These are phyloP conservation scores for Cladosporium velox DNA, from an alignment of 2,329 filamentous ascomycete species.

Conservation along the genomic window DNA sequence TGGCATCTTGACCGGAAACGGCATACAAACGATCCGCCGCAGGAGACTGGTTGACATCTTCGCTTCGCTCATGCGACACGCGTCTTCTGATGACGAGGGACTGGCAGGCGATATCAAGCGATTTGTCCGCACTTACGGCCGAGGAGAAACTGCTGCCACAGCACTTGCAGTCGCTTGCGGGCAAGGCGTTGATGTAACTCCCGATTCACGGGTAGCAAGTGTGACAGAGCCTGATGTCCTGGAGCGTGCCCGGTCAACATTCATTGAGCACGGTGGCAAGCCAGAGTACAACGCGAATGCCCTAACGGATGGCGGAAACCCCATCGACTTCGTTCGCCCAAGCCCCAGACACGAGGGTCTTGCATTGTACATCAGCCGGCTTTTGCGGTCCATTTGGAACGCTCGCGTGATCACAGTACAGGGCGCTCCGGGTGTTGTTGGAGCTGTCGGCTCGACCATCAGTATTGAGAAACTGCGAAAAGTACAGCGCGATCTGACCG, in stretches of 20 bases:
- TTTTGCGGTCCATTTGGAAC: constrained; percentile 90
- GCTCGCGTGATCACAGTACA: constrained; percentile 66
- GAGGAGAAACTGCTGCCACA: constrained; percentile 84
- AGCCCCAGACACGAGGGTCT: constrained; percentile 89
- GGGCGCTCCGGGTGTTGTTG: constrained; percentile 58
- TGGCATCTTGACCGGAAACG: constrained; percentile 86
- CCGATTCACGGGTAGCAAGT: constrained; percentile 67
- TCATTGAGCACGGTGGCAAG: constrained; percentile 90
- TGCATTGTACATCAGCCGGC: constrained; percentile 79
- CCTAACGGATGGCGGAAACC: constrained; percentile 60
- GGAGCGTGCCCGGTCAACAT: constrained; percentile 80
- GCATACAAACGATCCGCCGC: constrained; percentile 81
- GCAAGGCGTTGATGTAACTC: constrained; percentile 78
- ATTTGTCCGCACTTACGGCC: constrained; percentile 83
- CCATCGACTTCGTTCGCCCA: constrained; percentile 79
- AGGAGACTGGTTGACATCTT: constrained; percentile 90
- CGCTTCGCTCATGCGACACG: constrained; percentile 72
- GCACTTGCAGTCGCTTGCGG: constrained; percentile 93
- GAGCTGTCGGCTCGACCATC: constrained; percentile 68
- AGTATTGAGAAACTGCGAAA: constrained; percentile 66
- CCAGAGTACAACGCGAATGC: constrained; percentile 80
- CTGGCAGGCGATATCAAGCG: constrained; percentile 78
- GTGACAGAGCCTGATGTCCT: constrained; percentile 82
- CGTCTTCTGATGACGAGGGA: constrained; percentile 69
- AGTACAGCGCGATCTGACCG: constrained; percentile 78